Base-by-base conservation (phyloP, 2,329 filamentous ascomycete genomes). In the Rutstroemia sp. region DNA sequence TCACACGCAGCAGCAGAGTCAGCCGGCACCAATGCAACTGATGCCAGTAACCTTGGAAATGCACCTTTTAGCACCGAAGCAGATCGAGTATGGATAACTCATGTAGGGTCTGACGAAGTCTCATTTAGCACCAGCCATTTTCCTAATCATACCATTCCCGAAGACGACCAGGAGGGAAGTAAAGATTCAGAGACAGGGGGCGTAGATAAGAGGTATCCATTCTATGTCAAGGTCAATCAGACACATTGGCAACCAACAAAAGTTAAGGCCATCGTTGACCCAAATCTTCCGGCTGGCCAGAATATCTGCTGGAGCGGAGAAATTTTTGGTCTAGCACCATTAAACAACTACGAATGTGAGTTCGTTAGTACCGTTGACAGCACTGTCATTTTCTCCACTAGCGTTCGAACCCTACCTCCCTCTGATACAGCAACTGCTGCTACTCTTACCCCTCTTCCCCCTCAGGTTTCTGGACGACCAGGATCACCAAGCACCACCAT, bases 61-160 rank as follows among this genome's bases (percentile, higher is more conserved):
- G 85, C 86, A 59, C 82, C 87, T 52, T 90, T 88, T 71, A 82
- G 86, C 71, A 76, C 77, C 47, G 80, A 88, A 68, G 81, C 83
- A 47, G 81, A 85, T 64, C 83, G 88, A 69, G 86, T 92, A 68
- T 92, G 88, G 87, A 87, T 92, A 67, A 87, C 85, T 59, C 88
- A 90, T 69, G 83, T 92, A 65, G 86, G 86, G 19, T 83, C 85
- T 68, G 87, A 89, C 65, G 86, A 90, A 70, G 82, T 92, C 61
- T 85, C 81, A 72, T 92, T 92, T 72, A 85, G 80, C 71, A 87
- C 86, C 19, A 88, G 84, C 71, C 77, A 80, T 68, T 87, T 87
- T 64, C 74, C 77, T 9, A 72, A 77, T 49, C 70, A 74, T 41
- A 55, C 51, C 21, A 34, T 57, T 41, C 58, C 44, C 51, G 57